phyloP scores from a whole-genome alignment of 2,329 filamentous ascomycete genomes.

The Magnaporthiopsis incrustans region DNA sequence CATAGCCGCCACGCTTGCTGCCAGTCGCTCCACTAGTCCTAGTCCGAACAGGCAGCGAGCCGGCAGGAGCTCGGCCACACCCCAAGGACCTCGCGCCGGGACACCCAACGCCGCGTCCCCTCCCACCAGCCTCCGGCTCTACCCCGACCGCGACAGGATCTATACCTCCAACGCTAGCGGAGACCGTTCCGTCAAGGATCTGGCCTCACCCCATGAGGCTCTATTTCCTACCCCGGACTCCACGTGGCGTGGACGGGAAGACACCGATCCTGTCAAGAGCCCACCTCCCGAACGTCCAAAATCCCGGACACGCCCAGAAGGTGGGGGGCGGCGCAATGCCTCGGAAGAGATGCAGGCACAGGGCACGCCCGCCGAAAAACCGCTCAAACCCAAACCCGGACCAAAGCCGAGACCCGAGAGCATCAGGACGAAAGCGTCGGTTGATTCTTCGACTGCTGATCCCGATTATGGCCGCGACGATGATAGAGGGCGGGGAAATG shows the following conservation, averaged over 20 bases:
- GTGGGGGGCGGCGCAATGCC: neutral
- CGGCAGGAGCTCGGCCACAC: slow-evolving; percentile 15
- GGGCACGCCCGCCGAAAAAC: neutral
- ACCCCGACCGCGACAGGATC: neutral
- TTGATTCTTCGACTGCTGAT: neutral
- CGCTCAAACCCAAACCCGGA: slow-evolving; percentile 17
- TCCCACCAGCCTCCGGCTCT: slow-evolving; percentile 18
- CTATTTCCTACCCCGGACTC: slow-evolving; percentile 33
- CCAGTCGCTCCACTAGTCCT: slow-evolving; percentile 50
- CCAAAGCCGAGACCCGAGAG: slow-evolving; percentile 18
- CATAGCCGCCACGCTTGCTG: slow-evolving; percentile 54
- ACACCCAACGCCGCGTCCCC: slow-evolving; percentile 14
- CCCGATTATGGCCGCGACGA: neutral
- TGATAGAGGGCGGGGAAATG: neutral
- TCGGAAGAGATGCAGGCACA: neutral
- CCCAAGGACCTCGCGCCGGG: slow-evolving; percentile 2
- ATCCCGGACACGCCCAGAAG: neutral
- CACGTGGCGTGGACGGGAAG: slow-evolving; percentile 16
- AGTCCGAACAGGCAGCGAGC: slow-evolving; percentile 30
- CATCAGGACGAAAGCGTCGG: neutral
- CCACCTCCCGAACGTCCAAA: slow-evolving; percentile 11
- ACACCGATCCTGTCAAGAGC: slow-evolving; percentile 27
- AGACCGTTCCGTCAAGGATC: neutral
- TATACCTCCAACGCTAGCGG: neutral
- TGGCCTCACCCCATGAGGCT: neutral